Evolutionary conservation across 805 yeast species (phyloP), one percentile per base, ranked within the genome.

Genomic region (Kodamaea lidongshanica): DNA sequence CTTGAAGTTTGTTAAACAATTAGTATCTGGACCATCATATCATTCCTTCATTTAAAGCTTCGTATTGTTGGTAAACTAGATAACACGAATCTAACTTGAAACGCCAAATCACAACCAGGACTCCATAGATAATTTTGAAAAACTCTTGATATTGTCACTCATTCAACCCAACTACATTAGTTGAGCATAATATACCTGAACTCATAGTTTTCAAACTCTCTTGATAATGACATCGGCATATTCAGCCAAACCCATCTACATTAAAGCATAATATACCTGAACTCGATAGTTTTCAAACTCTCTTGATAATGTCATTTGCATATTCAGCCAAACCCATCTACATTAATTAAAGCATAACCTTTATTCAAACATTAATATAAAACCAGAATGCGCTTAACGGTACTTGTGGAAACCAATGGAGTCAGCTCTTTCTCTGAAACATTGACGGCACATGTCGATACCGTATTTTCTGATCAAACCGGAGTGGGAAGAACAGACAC

Each of bases 391-490:
- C 4, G 40, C 54, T 85, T 88, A 88, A 78, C 96, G 89, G 88
- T 73, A 83, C 78, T 92, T 92, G 92, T 77, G 68, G 95, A 92
- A 92, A 65, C 99, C 99, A 67, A 92, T 92, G 74, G 92, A 97
- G 68, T 75, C 66, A 61, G 99, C 97, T 76, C 78, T 89, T 77
- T 92, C 99, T 80, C 99, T 88, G 97, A 92, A 92, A 76, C 96
- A 89, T 79, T 92, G 99, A 84, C 99, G 94, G 77, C 96, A 89
- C 79, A 92, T 79, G 88, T 87, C 81, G 65, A 92, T 76, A 65
- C 94, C 98, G 92, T 92, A 92, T 79, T 92, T 92, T 86, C 99
- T 89, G 80, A 92, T 85, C 70, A 92, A 84, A 79, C 97, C 97
- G 58, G 85, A 70, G 88, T 89, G 96, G 72, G 97, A 85, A 60